Percentiles rank a stretch among this genome's conserved stretches.
Conservation (phyloP, 768 basidiomycete species). For the Boletellus ananiceps region DNA sequence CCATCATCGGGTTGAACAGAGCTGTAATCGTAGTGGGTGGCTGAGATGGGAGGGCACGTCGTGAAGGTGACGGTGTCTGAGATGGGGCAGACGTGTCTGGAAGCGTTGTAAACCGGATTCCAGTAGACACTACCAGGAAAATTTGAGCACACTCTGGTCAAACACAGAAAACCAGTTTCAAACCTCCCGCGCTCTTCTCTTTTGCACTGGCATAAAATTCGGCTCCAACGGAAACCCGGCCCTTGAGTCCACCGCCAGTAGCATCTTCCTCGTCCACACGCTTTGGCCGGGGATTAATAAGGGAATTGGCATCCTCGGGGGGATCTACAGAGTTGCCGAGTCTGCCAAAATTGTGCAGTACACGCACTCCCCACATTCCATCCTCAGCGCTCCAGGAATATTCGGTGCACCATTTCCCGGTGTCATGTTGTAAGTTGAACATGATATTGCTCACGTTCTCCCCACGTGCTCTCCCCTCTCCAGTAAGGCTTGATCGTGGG, state of each 20-base stretch:
- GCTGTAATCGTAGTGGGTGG: constrained; percentile 95
- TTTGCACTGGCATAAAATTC: constrained; percentile 93
- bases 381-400: constrained; percentile 95
- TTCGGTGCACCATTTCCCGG: constrained; percentile 89
- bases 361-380: constrained; percentile 84
- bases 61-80: constrained; percentile 43
- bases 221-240: constrained; percentile 86
- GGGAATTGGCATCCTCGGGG: constrained; percentile 31
- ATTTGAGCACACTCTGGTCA: constrained; percentile 1
- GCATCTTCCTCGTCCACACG: constrained; percentile 95
- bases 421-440: constrained; percentile 86
- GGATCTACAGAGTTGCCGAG: constrained; percentile 39
- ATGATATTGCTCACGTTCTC: constrained; percentile 64
- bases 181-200: constrained; percentile 89
- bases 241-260: constrained; percentile 85
- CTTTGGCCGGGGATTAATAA: constrained; percentile 43
- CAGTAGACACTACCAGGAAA: constrained; percentile 69
- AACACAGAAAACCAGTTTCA: not conserved
- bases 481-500: constrained; percentile 48
- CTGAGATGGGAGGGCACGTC: constrained; percentile 43
- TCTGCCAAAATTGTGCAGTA: constrained; percentile 90
- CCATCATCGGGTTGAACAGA: constrained; percentile 93
- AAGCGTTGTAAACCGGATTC: constrained; percentile 89
- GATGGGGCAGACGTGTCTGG: constrained; percentile 72
- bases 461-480: constrained; percentile 38